These are phyloP conservation scores for Stagonosporopsis chrysanthemi DNA, from an alignment of 2,329 filamentous ascomycete species.

Conservation along the genomic window DNA sequence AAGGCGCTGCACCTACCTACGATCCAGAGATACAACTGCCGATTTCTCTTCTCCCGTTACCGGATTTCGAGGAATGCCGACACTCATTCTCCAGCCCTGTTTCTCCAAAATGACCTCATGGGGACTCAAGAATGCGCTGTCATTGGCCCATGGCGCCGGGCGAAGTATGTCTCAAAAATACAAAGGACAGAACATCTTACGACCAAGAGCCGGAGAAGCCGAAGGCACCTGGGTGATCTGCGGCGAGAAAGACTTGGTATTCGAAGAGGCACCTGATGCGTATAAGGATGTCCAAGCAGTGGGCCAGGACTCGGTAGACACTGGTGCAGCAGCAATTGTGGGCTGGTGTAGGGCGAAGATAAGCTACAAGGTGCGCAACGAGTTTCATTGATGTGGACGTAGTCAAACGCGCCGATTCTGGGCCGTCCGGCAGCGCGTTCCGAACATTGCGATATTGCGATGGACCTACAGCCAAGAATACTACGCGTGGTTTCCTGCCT, in stretches of 20 bases:
- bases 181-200: conserved; percentile 39
- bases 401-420: not conserved
- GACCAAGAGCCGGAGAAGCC: conserved; percentile 26
- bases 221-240: conserved; percentile 50
- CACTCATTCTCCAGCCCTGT: conserved; percentile 46
- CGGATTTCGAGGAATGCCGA: conserved; percentile 50
- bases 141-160: conserved; percentile 50
- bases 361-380: conserved; percentile 51
- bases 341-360: conserved; percentile 47
- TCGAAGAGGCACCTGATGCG: conserved; percentile 50
- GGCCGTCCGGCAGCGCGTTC: not conserved
- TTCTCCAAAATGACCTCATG: conserved; percentile 38
- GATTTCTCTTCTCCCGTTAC: conserved; percentile 45
- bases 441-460: conserved; percentile 3
- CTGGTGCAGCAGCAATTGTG: conserved; percentile 41
- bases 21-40: conserved; percentile 29
- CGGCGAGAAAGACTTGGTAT: conserved; percentile 49
- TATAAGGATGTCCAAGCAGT: conserved; percentile 51
- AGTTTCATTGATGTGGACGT: conserved; percentile 25
- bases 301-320: conserved; percentile 44
- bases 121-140: conserved; percentile 45
- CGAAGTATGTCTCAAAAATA: conserved; percentile 50
- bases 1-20: conserved; percentile 49
- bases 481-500: conserved; percentile 7
- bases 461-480: conserved; percentile 9